Base-by-base conservation (phyloP, 1,284 basidiomycete genomes). In the Fomitopsis schrenkii region DNA sequence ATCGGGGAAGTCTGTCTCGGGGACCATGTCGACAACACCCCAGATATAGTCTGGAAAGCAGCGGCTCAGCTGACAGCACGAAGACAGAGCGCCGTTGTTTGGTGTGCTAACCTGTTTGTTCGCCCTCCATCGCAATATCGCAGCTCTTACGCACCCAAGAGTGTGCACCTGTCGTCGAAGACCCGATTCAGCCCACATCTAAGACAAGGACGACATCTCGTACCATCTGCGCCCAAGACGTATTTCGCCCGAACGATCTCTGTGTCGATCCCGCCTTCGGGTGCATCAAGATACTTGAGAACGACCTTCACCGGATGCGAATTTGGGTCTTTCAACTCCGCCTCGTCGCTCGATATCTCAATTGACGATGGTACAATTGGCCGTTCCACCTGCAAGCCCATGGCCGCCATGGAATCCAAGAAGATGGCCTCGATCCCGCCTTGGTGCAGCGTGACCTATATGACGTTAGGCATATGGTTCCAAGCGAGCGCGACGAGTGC, bases 1-100 rank as follows among this genome's bases (percentile, higher is more conserved):
- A 72, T 95, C 93, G 0, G 94, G 93, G 70, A 94, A 91, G 71
- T 93, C 79, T 14, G 90, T 91, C 22, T 84, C 80, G 0, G 87
- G 87, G 22, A 85, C 68, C 61, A 87, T 79, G 73, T 93, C 90
- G 30, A 92, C 75, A 9, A 93, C 91, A 22, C 91, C 91, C 91
- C 91, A 94, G 33, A 91, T 81, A 63, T 83, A 88, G 61, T 93
- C 86, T 76, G 61, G 35, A 26, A 59, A 26, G 41, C 15, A 42
- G 15, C 42, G 15, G 52, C 22, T 50, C 26, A 50, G 28, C 30
- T 30, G 28, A 50, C 48, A 10, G 14, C 38, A 40, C 14, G 38
- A 15, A 15, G 28, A 22, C 28, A 22, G 0, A 30, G 9, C 15
- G 15, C 4, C 3, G 9, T 1, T 7, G 28, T 15, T 4, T 12